Percentiles rank a stretch among this genome's conserved stretches.
phyloP scores from a whole-genome alignment of 2,329 filamentous ascomycete species.

The Cytospora piceae region DNA sequence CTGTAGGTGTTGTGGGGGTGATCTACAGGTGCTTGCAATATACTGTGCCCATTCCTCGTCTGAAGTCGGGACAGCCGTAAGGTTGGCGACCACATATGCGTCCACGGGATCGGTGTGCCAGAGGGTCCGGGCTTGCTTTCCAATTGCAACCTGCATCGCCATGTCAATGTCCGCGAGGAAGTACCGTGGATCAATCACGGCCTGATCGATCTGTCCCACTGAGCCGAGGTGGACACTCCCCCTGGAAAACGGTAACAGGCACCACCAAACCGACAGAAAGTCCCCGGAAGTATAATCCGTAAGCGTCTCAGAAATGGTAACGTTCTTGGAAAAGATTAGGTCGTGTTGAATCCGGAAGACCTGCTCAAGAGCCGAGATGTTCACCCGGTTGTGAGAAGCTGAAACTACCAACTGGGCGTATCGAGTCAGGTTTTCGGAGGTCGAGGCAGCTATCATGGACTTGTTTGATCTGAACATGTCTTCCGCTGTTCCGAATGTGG shows the following conservation, averaged over 20 bases:
- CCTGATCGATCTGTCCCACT: conserved; percentile 40
- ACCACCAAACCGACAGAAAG: conserved; percentile 44
- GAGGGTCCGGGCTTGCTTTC: conserved; percentile 38
- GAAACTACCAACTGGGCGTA: conserved; percentile 27
- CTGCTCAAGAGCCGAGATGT: conserved; percentile 41
- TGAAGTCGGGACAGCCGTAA: conserved; percentile 6
- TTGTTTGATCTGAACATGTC: conserved; percentile 38
- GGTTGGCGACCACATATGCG: conserved; percentile 28
- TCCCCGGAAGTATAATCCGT: conserved; percentile 39
- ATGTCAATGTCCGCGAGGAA: conserved; percentile 44
- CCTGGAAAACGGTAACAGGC: conserved; percentile 44
- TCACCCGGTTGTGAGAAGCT: conserved; percentile 12
- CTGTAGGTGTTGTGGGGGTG: too few relatives aligned
- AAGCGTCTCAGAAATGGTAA: conserved; percentile 53
- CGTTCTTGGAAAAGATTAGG: conserved; percentile 49
- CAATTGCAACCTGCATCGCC: conserved; percentile 36
- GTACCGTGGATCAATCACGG: conserved; percentile 44
- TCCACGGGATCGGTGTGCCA: conserved; percentile 39
- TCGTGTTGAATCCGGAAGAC: conserved; percentile 51
- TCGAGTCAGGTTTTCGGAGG: conserved; percentile 32
- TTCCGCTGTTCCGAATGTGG: conserved; percentile 36
- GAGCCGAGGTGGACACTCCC: conserved; percentile 47
- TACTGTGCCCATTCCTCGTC: conserved; percentile 19
- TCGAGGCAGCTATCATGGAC: conserved; percentile 32
- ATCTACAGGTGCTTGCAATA: conserved; percentile 13